phyloP scores from a whole-genome alignment of 169 alveolate genomes.

The Babesia sp. region DNA sequence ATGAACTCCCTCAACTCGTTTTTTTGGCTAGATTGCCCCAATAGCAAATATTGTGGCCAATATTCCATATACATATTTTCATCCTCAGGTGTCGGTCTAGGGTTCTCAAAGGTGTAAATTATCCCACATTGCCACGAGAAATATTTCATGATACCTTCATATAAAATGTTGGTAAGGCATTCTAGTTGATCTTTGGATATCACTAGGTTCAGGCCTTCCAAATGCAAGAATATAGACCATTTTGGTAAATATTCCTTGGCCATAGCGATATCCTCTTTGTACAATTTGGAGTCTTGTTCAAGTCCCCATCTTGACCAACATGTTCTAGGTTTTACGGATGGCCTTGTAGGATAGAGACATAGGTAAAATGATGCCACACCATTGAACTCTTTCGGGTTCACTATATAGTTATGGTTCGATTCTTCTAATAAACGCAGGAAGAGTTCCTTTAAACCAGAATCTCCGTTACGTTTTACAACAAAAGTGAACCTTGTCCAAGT shows the following conservation, averaged over 20 bases:
- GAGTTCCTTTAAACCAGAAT: slow-evolving; percentile 15
- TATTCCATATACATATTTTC: slow-evolving; percentile 61
- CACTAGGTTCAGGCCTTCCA: slow-evolving; percentile 32
- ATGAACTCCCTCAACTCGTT: slow-evolving; percentile 48
- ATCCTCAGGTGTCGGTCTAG: slow-evolving; percentile 48
- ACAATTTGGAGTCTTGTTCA: slow-evolving; percentile 21
- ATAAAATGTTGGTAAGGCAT: slow-evolving; percentile 42
- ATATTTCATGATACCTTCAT: slow-evolving; percentile 45
- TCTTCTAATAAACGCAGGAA: slow-evolving; percentile 46
- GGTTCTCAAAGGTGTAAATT: slow-evolving; percentile 50
- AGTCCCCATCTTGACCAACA: slow-evolving; percentile 68
- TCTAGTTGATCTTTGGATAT: slow-evolving; percentile 61
- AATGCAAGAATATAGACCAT: slow-evolving; percentile 44
- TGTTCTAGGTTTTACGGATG: slow-evolving; percentile 23
- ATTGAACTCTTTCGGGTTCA: slow-evolving; percentile 57
- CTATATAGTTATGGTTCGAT: slow-evolving; percentile 47
- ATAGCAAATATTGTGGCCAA: slow-evolving; percentile 65
- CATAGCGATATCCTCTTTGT: slow-evolving; percentile 20
- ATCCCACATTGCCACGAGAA: slow-evolving; percentile 55
- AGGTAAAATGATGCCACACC: slow-evolving; percentile 58
- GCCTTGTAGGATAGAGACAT: slow-evolving; percentile 59
- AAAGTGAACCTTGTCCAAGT: slow-evolving; percentile 61
- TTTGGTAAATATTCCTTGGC: slow-evolving; percentile 46
- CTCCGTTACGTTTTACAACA: slow-evolving; percentile 25
- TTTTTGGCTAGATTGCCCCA: slow-evolving; percentile 17